phyloP scores from a whole-genome alignment of 139 green algal species.

The Dunaliella sp. region DNA sequence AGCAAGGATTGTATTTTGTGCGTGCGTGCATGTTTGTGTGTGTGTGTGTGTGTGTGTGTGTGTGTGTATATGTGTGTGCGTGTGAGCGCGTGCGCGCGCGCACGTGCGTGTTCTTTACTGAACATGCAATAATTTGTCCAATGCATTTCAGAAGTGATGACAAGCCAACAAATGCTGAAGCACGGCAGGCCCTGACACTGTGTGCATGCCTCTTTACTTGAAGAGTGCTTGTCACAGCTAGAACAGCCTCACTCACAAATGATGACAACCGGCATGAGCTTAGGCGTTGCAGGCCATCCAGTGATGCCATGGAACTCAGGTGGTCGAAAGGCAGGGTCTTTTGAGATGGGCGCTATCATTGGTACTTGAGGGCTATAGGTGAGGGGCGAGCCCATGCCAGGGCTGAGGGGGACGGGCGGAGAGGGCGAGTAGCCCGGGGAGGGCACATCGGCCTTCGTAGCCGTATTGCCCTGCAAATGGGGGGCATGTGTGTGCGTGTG shows the following conservation, averaged over 20 bases:
- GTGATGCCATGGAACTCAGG: conserved; percentile 71
- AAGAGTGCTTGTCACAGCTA: too few relatives aligned
- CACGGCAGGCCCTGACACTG: too few relatives aligned
- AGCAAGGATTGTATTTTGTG: not conserved
- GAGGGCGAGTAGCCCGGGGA: conserved; percentile 20
- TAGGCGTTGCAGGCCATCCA: conserved; percentile 75
- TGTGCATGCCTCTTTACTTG: too few relatives aligned
- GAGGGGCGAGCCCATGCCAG: conserved; percentile 69
- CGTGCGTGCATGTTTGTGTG: not conserved
- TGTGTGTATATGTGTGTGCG: not conserved
- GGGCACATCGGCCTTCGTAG: conserved; percentile 40
- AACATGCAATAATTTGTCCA: not conserved
- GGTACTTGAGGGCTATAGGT: conserved; percentile 81
- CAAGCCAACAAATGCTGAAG: not conserved
- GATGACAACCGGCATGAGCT: conserved; percentile 83
- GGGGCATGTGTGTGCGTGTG: not conserved
- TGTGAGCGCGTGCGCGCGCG: not conserved
- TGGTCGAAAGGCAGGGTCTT: conserved; percentile 22
- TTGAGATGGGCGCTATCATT: conserved; percentile 57
- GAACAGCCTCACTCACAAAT: conserved; percentile 75
- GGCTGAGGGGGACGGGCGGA: conserved; percentile 49
- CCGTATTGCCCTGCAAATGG: conserved; percentile 60
- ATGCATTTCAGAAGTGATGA: not conserved
- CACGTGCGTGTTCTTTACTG: not conserved
- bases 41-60: not conserved